Base-by-base conservation (phyloP, 257 asterid genomes). In the Gentiana macrophylla region DNA sequence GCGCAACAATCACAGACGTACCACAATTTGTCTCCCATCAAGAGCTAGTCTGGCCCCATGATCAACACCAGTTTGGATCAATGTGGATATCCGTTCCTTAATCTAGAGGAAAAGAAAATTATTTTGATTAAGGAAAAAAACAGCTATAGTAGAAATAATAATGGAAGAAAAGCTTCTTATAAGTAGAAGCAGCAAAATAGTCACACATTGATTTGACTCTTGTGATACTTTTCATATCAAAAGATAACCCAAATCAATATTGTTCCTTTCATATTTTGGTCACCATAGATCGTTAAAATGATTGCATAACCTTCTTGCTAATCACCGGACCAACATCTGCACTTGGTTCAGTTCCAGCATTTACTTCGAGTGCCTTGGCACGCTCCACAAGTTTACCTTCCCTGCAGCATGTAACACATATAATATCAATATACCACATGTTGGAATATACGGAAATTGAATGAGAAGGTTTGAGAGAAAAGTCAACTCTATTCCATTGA, bases 291-390 rank as follows among this genome's bases (percentile, higher is more conserved):
- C 9, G 9, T 41, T 41, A 10, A 5, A 41, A 41, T 41, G 46
- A 41, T 5, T 63, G 33, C 44, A 24, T 4, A 62, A 86, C 95
- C 93, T 78, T 89, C 81, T 79, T 83, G 78, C 94, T 83, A 63
- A 80, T 83, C 67, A 89, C 92, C 35, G 97, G 97, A 71, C 97
- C 95, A 68, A 89, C 50, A 80, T 81, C 94, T 49, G 77, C 91
- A 62, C 82, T 84, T 36, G 90, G 94, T 80, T 78, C 97, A 64
- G 84, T 80, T 65, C 97, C 97, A 59, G 87, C 88, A 77, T 78
- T 86, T 62, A 89, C 94, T 76, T 80, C 80, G 54, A 89, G 80
- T 37, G 77, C 72, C 79, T 80, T 76, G 72, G 85, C 78, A 57
- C 74, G 67, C 67, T 86, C 86, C 69, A 76, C 90, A 35, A 89